phyloP scores from a whole-genome alignment of 2,329 filamentous ascomycete genomes.

The Pseudogymnoascus sp. region DNA sequence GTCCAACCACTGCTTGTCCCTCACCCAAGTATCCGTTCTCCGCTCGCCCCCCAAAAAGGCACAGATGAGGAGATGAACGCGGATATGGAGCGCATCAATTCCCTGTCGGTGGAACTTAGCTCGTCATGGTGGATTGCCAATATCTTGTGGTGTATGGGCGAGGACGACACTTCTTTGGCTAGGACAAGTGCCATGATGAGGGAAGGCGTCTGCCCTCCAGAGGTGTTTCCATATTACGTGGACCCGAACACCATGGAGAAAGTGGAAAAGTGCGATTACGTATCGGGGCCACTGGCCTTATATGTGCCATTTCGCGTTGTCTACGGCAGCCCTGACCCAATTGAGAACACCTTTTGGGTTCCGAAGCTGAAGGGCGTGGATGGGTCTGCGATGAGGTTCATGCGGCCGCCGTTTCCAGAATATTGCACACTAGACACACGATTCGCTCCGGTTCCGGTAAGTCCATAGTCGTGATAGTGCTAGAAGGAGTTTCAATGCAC shows the following conservation, averaged over 20 bases:
- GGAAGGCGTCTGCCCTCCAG: background rate
- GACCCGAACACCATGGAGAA: background rate
- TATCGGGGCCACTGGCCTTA: background rate
- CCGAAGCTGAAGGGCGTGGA: slow-evolving; percentile 4
- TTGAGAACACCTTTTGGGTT: slow-evolving; percentile 8
- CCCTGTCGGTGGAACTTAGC: background rate
- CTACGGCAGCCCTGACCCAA: background rate
- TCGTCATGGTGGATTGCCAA: background rate
- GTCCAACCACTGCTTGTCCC: background rate
- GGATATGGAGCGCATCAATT: background rate
- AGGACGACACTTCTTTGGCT: background rate
- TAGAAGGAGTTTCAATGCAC: background rate
- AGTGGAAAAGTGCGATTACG: background rate
- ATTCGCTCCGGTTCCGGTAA: background rate
- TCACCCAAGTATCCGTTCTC: background rate
- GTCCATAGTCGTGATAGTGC: background rate
- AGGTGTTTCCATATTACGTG: background rate
- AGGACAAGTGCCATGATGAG: background rate
- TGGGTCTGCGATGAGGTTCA: background rate
- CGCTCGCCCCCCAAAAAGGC: background rate
- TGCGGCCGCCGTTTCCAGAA: background rate
- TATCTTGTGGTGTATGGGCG: background rate
- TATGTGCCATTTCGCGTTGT: background rate
- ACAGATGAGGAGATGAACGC: background rate
- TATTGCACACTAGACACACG: background rate